phyloP scores from a whole-genome alignment of 768 basidiomycete genomes.

The Termitomyces titanicus region DNA sequence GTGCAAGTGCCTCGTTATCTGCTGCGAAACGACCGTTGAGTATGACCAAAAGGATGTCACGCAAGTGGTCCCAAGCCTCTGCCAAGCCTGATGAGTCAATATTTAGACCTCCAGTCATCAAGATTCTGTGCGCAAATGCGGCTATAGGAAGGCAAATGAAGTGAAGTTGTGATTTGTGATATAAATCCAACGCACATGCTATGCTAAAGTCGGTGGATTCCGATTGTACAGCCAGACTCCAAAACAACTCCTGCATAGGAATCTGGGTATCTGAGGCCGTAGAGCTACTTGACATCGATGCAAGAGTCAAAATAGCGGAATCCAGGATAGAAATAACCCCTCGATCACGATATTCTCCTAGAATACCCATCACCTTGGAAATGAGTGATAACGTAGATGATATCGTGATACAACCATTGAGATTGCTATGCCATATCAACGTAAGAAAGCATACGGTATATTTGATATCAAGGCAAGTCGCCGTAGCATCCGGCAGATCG shows the following conservation, averaged over 20 bases:
- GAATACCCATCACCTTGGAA: constrained; percentile 3
- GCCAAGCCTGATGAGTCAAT: constrained; percentile 36
- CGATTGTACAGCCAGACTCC: constrained; percentile 28
- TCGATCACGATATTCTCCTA: neutral
- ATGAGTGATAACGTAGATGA: constrained; percentile 7
- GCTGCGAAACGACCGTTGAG: constrained; percentile 39
- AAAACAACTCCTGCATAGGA: constrained; percentile 27
- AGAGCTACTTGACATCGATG: constrained; percentile 18
- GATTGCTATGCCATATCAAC: constrained; percentile 28
- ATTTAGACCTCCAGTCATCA: constrained; percentile 17
- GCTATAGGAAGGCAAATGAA: constrained; percentile 26
- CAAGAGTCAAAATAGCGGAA: constrained; percentile 31
- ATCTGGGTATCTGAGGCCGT: constrained; percentile 15
- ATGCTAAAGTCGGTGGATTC: constrained; percentile 30
- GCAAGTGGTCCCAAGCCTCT: constrained; percentile 55
- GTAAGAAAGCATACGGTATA: constrained; percentile 27
- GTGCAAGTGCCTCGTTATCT: constrained; percentile 47
- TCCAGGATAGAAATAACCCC: constrained; percentile 20
- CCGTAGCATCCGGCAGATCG: neutral
- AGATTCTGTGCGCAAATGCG: constrained; percentile 42
- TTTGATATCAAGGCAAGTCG: constrained; percentile 18
- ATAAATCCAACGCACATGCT: constrained; percentile 27
- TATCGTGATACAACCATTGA: constrained; percentile 8
- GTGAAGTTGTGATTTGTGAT: neutral
- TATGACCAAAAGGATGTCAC: constrained; percentile 46